These are phyloP conservation scores for Sugiyamaella valdiviana DNA, from an alignment of 805 yeast genomes.

Conservation along the genomic window DNA sequence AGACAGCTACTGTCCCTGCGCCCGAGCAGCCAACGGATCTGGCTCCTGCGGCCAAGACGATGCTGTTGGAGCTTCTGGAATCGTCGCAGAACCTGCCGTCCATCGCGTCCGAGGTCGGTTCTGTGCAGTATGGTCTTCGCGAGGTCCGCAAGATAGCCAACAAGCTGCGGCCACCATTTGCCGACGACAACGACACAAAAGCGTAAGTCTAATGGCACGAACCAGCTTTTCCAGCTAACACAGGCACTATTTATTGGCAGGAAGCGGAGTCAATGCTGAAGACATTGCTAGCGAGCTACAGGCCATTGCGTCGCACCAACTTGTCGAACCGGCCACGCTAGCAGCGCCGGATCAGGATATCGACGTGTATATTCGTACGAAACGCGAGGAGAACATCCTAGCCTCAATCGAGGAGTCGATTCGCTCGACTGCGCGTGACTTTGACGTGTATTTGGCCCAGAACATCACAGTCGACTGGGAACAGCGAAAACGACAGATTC, in stretches of 20 bases:
- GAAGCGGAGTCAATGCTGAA: conserved; percentile 81
- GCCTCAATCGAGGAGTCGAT: conserved; percentile 78
- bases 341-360: conserved; percentile 20
- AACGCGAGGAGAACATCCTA: conserved; percentile 76
- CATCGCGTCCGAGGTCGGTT: conserved; percentile 59
- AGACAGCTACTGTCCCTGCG: neutral
- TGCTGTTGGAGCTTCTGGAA: conserved; percentile 67
- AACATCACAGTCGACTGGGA: conserved; percentile 82
- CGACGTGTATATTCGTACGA: conserved; percentile 55
- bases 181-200: conserved; percentile 34
- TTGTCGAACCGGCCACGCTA: conserved; percentile 25
- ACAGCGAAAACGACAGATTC: conserved; percentile 63
- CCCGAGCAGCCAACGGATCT: neutral
- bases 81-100: conserved; percentile 70
- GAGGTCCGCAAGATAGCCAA: conserved; percentile 70
- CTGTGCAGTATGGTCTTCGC: conserved; percentile 70
- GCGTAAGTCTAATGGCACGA: conserved; percentile 24
- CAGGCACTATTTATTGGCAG: conserved; percentile 75
- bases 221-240: neutral
- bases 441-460: conserved; percentile 67
- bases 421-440: conserved; percentile 68
- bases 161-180: conserved; percentile 52
- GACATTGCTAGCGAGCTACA: conserved; percentile 58
- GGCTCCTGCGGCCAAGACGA: conserved; percentile 27
- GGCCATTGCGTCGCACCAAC: conserved; percentile 33